phyloP scores from a whole-genome alignment of 2,329 filamentous ascomycete species.

The Penicillium sp. region DNA sequence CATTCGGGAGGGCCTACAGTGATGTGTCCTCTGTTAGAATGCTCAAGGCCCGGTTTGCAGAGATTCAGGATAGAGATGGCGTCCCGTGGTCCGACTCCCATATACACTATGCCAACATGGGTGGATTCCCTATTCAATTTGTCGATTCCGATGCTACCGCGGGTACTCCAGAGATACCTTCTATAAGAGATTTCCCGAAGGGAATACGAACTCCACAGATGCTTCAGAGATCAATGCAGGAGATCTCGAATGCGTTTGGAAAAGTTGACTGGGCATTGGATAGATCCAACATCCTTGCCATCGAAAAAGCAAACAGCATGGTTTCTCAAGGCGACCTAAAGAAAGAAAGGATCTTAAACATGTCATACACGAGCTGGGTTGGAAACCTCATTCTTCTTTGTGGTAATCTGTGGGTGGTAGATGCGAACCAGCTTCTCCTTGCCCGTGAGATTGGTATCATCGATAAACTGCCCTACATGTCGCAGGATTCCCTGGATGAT shows the following conservation, averaged over 20 bases:
- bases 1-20: background rate
- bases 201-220: background rate
- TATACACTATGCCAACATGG: slow-evolving; percentile 1
- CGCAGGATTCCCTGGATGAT: background rate
- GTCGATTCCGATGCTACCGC: background rate
- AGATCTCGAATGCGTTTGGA: background rate
- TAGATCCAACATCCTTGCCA: background rate
- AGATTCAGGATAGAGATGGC: background rate
- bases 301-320: background rate
- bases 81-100: background rate
- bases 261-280: background rate
- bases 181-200: background rate
- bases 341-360: background rate
- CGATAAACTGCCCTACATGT: background rate
- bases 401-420: background rate
- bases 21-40: background rate
- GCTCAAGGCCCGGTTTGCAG: background rate
- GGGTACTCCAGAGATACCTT: background rate
- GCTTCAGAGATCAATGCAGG: background rate
- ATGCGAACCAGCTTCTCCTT: background rate
- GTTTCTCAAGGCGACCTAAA: background rate
- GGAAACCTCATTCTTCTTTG: background rate
- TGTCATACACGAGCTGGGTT: background rate
- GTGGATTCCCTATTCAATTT: background rate
- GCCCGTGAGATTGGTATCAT: background rate